phyloP scores from a whole-genome alignment of 345 rosid species.

The Nephelium lappaceum region DNA sequence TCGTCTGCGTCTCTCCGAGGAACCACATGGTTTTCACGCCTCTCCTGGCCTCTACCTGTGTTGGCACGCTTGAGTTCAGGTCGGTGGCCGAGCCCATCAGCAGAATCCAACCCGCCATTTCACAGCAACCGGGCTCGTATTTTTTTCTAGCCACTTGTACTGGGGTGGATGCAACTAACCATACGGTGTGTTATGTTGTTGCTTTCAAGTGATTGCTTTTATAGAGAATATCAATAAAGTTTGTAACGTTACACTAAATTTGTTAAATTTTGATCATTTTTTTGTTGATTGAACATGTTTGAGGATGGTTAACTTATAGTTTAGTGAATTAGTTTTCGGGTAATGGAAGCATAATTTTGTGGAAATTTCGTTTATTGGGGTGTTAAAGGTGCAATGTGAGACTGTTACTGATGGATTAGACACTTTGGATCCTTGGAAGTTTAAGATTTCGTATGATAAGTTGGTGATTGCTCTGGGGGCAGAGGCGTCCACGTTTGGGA shows the following conservation, averaged over 20 bases:
- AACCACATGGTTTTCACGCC: constrained; percentile 97
- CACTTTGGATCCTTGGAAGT: constrained; percentile 72
- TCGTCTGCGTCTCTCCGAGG: constrained; percentile 84
- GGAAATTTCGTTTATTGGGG: constrained; percentile 12
- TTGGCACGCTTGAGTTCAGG: constrained; percentile 92
- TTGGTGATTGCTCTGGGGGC: constrained; percentile 86
- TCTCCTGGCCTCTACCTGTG: constrained; percentile 92
- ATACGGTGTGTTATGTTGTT: constrained; percentile 40
- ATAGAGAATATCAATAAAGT: background rate
- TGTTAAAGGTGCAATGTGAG: constrained; percentile 74
- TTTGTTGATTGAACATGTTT: no score
- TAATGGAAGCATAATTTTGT: background rate
- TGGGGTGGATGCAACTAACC: constrained; percentile 57
- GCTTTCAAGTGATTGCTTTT: background rate
- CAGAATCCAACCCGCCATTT: constrained; percentile 87
- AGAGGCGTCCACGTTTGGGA: constrained; percentile 86
- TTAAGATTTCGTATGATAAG: constrained; percentile 79
- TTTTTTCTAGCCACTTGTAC: constrained; percentile 78
- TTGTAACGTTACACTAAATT: background rate
- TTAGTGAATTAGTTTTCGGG: background rate
- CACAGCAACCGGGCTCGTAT: constrained; percentile 67
- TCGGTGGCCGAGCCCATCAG: constrained; percentile 88
- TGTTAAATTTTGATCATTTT: background rate
- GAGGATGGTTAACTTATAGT: background rate
- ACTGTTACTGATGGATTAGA: constrained; percentile 63